These are phyloP conservation scores for Emergomyces orientalis DNA, from an alignment of 2,329 filamentous ascomycete genomes.

Conservation along the genomic window DNA sequence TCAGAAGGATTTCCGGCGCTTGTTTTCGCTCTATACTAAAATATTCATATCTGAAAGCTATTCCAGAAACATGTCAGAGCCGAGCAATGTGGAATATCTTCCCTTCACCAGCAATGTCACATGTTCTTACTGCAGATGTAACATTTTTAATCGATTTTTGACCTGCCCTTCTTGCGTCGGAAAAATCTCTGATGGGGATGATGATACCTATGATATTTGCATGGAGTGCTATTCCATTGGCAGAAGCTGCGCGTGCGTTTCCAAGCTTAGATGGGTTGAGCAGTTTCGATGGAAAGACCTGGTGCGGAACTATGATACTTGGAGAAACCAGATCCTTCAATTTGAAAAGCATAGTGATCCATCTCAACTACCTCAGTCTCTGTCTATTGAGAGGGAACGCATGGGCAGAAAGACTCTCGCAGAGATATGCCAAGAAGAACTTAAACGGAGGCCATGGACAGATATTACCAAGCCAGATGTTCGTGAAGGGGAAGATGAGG, in stretches of 20 bases:
- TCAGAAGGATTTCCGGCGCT: slow-evolving; percentile 69
- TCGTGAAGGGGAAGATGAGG: slow-evolving; percentile 25
- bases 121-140: slow-evolving; percentile 89
- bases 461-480: slow-evolving; percentile 59
- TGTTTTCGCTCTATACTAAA: slow-evolving; percentile 69
- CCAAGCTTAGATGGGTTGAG: slow-evolving; percentile 79
- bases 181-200: slow-evolving; percentile 57
- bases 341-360: slow-evolving; percentile 58
- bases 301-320: slow-evolving; percentile 66
- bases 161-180: slow-evolving; percentile 80
- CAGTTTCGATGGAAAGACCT: slow-evolving; percentile 83
- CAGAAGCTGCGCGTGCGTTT: slow-evolving; percentile 80
- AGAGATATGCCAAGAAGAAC: slow-evolving; percentile 86
- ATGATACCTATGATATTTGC: slow-evolving; percentile 87
- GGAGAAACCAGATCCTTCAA: slow-evolving; percentile 68
- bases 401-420: slow-evolving; percentile 70
- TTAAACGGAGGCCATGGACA: slow-evolving; percentile 69
- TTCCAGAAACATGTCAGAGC: slow-evolving; percentile 49
- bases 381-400: slow-evolving; percentile 59
- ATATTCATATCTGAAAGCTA: slow-evolving; percentile 84
- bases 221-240: slow-evolving; percentile 99
- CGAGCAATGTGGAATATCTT: slow-evolving; percentile 63
- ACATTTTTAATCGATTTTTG: slow-evolving; percentile 94
- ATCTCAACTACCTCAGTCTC: slow-evolving; percentile 52
- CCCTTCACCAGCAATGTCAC: slow-evolving; percentile 85